Conservation (phyloP, 257 asterid species). For the Osmanthus fragrans region DNA sequence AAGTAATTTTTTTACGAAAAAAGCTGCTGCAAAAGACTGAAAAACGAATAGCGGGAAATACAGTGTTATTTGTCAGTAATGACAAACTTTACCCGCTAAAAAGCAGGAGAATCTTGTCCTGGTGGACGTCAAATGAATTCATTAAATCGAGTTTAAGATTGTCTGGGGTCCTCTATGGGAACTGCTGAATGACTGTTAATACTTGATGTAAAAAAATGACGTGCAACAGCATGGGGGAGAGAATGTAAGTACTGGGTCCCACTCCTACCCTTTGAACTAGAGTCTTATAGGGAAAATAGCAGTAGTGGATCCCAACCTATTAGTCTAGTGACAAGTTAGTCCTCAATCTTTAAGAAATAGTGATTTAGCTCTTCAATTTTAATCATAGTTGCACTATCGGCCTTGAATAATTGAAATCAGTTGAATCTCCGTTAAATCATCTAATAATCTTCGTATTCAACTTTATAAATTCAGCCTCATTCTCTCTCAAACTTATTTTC, state of each 20-base stretch:
- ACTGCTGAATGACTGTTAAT: conserved; percentile 46
- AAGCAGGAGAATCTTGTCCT: conserved; percentile 29
- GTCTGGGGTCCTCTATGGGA: conserved; percentile 36
- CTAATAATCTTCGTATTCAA: not conserved
- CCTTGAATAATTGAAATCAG: no score
- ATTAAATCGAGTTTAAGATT: conserved; percentile 42
- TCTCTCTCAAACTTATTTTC: no score
- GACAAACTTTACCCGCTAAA: conserved; percentile 39
- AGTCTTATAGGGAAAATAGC: not conserved
- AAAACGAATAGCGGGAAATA: conserved; percentile 39
- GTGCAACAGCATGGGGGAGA: conserved; percentile 30
- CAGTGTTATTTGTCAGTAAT: not conserved
- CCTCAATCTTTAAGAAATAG: not conserved
- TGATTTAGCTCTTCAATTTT: not conserved
- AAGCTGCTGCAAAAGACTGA: not conserved
- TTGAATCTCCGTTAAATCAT: not conserved
- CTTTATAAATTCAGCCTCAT: no score
- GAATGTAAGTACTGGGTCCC: conserved; percentile 38
- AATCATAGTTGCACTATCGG: no score
- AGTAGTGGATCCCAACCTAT: not conserved
- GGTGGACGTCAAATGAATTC: conserved; percentile 47
- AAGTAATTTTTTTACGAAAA: not conserved
- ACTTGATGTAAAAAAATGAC: not conserved
- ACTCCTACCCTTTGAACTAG: conserved; percentile 48
- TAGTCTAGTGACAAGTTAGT: not conserved